phyloP scores from a whole-genome alignment of 2,329 filamentous ascomycete species.

The Stagonosporopsis vannaccii region DNA sequence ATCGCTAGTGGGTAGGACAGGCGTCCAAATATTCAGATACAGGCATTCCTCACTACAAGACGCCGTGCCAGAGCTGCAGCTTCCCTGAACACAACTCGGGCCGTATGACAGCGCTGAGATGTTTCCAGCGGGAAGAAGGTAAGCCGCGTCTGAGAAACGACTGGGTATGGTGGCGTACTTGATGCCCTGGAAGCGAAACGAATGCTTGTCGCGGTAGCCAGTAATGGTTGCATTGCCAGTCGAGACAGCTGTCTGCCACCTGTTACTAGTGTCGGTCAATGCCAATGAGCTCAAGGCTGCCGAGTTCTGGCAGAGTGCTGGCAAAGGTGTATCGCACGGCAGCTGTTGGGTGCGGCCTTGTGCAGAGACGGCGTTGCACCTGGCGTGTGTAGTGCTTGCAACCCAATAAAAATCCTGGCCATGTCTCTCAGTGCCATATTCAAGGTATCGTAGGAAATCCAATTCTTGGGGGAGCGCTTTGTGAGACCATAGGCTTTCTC shows the following conservation, averaged over 20 bases:
- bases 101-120: conserved; percentile 47
- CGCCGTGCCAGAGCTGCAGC: conserved; percentile 31
- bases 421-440: conserved; percentile 22
- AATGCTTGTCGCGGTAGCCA: conserved; percentile 55
- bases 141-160: conserved; percentile 57
- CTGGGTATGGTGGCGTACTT: conserved; percentile 56
- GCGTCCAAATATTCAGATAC: conserved; percentile 49
- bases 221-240: conserved; percentile 30
- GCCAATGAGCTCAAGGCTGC: conserved; percentile 17
- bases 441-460: conserved; percentile 31
- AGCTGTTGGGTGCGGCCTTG: conserved; percentile 21
- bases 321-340: conserved; percentile 29
- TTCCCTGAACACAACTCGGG: conserved; percentile 51
- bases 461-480: conserved; percentile 17
- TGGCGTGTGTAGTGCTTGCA: conserved; percentile 9
- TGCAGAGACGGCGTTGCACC: conserved; percentile 33
- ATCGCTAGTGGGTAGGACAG: conserved; percentile 49
- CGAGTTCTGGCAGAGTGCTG: conserved; percentile 37
- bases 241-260: conserved; percentile 27
- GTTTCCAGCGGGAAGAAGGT: conserved; percentile 45
- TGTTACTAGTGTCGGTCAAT: background rate
- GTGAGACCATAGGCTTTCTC: conserved; percentile 31
- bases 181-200: conserved; percentile 61
- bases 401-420: conserved; percentile 31
- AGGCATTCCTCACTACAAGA: conserved; percentile 55